phyloP scores from a whole-genome alignment of 192 early-diverging fungal genomes.

The Coemansia sp. region DNA sequence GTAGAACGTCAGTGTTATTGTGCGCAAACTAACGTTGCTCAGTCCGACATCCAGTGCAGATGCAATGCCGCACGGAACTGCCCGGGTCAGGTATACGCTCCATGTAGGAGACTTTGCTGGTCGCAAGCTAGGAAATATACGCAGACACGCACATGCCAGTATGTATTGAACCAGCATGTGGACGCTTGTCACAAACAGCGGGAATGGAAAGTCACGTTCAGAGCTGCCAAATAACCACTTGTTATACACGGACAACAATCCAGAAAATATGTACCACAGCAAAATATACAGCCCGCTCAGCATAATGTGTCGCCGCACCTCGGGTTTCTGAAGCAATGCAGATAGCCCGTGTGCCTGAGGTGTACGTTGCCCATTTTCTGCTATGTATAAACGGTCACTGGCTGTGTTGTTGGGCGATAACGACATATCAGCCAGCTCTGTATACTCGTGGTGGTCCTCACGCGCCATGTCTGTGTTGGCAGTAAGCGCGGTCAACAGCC shows the following conservation, averaged over 20 bases:
- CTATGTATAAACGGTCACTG: conserved; percentile 12
- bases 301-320: conserved; percentile 33
- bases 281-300: conserved; percentile 48
- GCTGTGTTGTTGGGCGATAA: conserved; percentile 3
- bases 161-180: conserved; percentile 86
- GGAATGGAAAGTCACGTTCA: conserved; percentile 80
- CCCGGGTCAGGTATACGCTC: conserved; percentile 64
- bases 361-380: not conserved
- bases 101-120: conserved; percentile 57
- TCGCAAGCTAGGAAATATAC: conserved; percentile 59
- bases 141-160: conserved; percentile 56
- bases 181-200: conserved; percentile 78
- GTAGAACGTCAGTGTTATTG: conserved; percentile 89
- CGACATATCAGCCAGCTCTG: conserved; percentile 37
- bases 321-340: conserved; percentile 20
- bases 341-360: not conserved
- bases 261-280: conserved; percentile 65
- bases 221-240: conserved; percentile 87
- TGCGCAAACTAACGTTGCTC: conserved; percentile 81
- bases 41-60: conserved; percentile 89
- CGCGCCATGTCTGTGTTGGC: conserved; percentile 7
- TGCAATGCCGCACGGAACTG: conserved; percentile 83
- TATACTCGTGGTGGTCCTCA: conserved; percentile 34
- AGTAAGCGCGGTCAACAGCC: not conserved
- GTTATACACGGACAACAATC: conserved; percentile 83